phyloP scores from a whole-genome alignment of 352 stramenopile genomes.

The Globisporangium polare region DNA sequence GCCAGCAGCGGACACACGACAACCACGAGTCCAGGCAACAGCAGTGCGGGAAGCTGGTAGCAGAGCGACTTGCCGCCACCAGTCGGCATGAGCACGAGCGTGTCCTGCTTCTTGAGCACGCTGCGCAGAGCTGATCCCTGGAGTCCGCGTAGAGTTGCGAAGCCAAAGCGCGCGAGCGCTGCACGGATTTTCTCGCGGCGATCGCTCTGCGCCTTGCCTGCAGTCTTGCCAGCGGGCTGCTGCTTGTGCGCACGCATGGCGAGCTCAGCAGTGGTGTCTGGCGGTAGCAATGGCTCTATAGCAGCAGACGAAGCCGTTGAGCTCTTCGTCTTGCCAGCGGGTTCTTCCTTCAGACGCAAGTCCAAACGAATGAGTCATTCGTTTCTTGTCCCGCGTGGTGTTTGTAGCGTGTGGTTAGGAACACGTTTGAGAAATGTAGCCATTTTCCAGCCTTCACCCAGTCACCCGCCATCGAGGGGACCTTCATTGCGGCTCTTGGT shows the following conservation, averaged over 20 bases:
- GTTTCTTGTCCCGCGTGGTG: neutral
- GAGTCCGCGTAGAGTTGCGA: slow-evolving; percentile 34
- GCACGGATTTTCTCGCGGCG: slow-evolving; percentile 43
- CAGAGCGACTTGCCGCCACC: slow-evolving; percentile 97
- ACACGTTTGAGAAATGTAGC: neutral
- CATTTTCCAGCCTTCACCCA: neutral
- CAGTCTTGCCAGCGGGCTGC: neutral
- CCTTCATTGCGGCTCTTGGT: neutral
- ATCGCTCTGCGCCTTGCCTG: slow-evolving; percentile 21
- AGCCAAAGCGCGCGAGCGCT: slow-evolving; percentile 43
- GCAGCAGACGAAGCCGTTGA: neutral
- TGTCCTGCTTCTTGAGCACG: slow-evolving; percentile 40
- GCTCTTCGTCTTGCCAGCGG: neutral
- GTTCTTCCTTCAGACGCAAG: too few species aligned
- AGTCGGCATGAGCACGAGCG: slow-evolving; percentile 94
- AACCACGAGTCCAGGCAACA: slow-evolving; percentile 73
- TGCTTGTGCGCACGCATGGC: neutral
- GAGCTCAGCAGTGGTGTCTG: too few species aligned
- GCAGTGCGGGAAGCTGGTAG: slow-evolving; percentile 90
- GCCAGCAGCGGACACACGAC: slow-evolving; percentile 87
- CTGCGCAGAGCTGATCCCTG: slow-evolving; percentile 40
- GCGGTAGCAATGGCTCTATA: neutral
- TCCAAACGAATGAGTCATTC: neutral
- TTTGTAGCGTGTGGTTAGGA: neutral
- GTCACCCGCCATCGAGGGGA: neutral